Evolutionary conservation across 805 yeast genomes (phyloP).

Genomic region (Saccharomycopsis malanga): DNA sequence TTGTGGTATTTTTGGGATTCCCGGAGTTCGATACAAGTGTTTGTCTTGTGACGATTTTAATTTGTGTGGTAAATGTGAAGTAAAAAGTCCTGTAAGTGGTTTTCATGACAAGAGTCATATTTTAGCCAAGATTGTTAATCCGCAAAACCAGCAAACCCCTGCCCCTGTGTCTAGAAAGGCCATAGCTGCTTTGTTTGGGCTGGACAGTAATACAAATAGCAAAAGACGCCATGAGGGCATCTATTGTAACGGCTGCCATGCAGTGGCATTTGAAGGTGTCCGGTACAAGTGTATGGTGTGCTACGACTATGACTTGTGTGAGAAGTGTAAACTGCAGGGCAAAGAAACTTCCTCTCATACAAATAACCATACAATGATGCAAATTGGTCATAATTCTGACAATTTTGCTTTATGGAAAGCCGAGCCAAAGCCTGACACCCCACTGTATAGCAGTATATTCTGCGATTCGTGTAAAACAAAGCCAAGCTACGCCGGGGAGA

Average conservation of each 20-base stretch:
- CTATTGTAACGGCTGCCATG: no score
- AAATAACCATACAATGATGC: conserved; percentile 21
- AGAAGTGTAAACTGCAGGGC: conserved; percentile 27
- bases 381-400: background rate
- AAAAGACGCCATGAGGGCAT: no score
- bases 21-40: conserved; percentile 37
- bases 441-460: conserved; percentile 19
- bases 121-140: conserved; percentile 6
- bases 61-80: conserved; percentile 35
- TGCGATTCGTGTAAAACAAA: conserved; percentile 29
- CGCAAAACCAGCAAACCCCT: no score
- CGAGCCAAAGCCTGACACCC: background rate
- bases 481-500: background rate
- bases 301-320: conserved; percentile 43
- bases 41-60: conserved; percentile 43
- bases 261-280: conserved; percentile 29
- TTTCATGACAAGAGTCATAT: conserved; percentile 18
- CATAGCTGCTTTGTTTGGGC: no score
- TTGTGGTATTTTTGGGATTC: background rate
- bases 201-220: no score
- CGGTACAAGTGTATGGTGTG: conserved; percentile 45
- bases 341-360: conserved; percentile 11
- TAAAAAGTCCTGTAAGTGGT: conserved; percentile 14
- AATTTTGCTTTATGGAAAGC: background rate
- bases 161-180: no score